These are phyloP conservation scores for Prunus campanulata DNA, from an alignment of 306 rosid genomes.

Conservation along the genomic window DNA sequence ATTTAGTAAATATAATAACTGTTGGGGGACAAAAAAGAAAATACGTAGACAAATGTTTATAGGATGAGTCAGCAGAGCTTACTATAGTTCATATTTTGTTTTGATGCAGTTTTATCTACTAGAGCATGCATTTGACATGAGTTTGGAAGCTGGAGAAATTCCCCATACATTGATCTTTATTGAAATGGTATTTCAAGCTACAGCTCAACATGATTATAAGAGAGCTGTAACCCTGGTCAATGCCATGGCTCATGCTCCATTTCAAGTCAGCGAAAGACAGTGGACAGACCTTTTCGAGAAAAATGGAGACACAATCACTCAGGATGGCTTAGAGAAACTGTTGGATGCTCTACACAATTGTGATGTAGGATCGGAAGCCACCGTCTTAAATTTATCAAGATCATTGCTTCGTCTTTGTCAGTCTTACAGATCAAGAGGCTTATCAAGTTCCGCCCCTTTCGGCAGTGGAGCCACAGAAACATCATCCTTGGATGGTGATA, in stretches of 20 bases:
- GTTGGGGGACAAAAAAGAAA: not conserved
- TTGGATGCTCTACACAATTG: constrained; percentile 50
- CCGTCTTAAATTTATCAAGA: constrained; percentile 57
- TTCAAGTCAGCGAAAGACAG: constrained; percentile 62
- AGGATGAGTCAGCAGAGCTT: constrained; percentile 6
- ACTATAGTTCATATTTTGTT: constrained; percentile 16
- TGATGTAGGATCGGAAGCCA: constrained; percentile 58
- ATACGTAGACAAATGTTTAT: not conserved
- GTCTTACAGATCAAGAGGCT: constrained; percentile 26
- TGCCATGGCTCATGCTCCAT: constrained; percentile 81
- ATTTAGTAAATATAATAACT: too few species aligned
- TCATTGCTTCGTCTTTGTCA: constrained; percentile 54
- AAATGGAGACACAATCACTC: constrained; percentile 45
- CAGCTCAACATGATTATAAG: constrained; percentile 45
- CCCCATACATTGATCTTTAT: constrained; percentile 55
- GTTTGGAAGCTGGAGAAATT: constrained; percentile 77
- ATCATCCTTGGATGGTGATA: constrained; percentile 13
- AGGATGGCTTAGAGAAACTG: constrained; percentile 42
- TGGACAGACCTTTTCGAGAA: constrained; percentile 64
- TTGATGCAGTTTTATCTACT: constrained; percentile 70
- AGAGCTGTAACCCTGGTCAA: constrained; percentile 59
- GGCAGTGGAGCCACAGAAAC: constrained; percentile 21
- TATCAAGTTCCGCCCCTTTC: constrained; percentile 29
- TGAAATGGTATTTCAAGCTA: constrained; percentile 69
- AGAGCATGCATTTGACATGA: constrained; percentile 80